Conservation (phyloP, 192 early-diverging fungal species). For the Coemansia sp. region DNA sequence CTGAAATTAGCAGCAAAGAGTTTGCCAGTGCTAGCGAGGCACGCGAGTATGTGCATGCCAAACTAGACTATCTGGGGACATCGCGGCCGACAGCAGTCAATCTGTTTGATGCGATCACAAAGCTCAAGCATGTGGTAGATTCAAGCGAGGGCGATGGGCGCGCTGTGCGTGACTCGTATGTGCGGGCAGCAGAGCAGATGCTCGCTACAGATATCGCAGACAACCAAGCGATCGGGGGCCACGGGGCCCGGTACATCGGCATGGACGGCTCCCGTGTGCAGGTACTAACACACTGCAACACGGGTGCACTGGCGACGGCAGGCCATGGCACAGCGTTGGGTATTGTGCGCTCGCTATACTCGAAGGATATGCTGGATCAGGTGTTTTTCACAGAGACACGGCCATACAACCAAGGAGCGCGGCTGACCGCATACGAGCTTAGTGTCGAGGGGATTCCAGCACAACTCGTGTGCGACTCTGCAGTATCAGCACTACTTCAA, state of each 20-base stretch:
- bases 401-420: slow-evolving; percentile 97
- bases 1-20: slow-evolving; percentile 53
- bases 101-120: slow-evolving; percentile 77
- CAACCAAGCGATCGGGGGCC: slow-evolving; percentile 80
- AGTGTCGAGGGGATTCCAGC: slow-evolving; percentile 88
- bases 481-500: slow-evolving; percentile 80
- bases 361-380: slow-evolving; percentile 57
- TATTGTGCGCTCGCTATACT: slow-evolving; percentile 79
- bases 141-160: slow-evolving; percentile 10
- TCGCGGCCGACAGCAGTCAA: slow-evolving; percentile 97
- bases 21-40: slow-evolving; percentile 44
- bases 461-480: slow-evolving; percentile 88
- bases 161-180: slow-evolving; percentile 61
- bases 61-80: slow-evolving; percentile 78
- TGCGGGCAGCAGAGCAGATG: slow-evolving; percentile 78
- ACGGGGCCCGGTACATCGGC: slow-evolving; percentile 65
- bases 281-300: slow-evolving; percentile 97
- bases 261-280: too few relatives aligned
- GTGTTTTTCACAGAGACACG: slow-evolving; percentile 95
- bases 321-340: slow-evolving; percentile 93
- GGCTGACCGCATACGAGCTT: slow-evolving; percentile 94
- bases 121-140: slow-evolving; percentile 33
- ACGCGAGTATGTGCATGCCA: slow-evolving; percentile 52
- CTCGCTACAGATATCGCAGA: slow-evolving; percentile 81
- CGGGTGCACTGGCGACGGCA: slow-evolving; percentile 82